A percentile compares a stretch with the other conserved stretches of the same genome.
Evolutionary conservation across 257 asterid species (phyloP).

Genomic region (Echites panduratus): DNA sequence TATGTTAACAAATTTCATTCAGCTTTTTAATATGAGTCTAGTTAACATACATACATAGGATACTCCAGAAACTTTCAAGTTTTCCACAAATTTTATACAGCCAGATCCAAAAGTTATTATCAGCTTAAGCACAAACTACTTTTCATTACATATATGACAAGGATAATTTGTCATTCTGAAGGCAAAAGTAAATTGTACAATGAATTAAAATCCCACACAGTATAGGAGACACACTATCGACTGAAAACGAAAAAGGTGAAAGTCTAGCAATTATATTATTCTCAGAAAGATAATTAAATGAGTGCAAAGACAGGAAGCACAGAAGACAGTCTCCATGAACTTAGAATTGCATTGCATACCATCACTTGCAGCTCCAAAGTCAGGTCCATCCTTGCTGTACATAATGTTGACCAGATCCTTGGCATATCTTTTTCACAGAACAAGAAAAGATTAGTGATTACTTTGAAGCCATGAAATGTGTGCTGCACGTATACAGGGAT

Average conservation of each 20-base stretch:
- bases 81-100: not conserved
- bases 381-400: conserved; percentile 83
- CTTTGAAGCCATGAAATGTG: conserved; percentile 9
- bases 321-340: not conserved
- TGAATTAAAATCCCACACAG: not conserved
- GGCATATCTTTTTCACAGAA: conserved; percentile 58
- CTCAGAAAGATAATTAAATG: not conserved
- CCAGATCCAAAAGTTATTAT: not conserved
- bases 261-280: not conserved
- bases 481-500: conserved; percentile 8
- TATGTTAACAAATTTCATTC: not conserved
- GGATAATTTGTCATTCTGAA: not conserved
- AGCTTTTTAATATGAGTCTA: not conserved
- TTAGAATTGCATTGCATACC: conserved; percentile 37
- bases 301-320: conserved; percentile 2
- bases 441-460: conserved; percentile 21
- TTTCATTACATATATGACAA: not conserved
- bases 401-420: conserved; percentile 81
- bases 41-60: not conserved
- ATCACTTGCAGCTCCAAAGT: conserved; percentile 98
- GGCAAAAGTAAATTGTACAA: not conserved
- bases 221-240: not conserved
- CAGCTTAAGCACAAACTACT: not conserved
- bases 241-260: not conserved
- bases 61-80: not conserved